Evolutionary conservation across 345 rosid genomes (phyloP), one percentile per base, ranked within the genome.

Genomic region (Eucalyptus urophylla): DNA sequence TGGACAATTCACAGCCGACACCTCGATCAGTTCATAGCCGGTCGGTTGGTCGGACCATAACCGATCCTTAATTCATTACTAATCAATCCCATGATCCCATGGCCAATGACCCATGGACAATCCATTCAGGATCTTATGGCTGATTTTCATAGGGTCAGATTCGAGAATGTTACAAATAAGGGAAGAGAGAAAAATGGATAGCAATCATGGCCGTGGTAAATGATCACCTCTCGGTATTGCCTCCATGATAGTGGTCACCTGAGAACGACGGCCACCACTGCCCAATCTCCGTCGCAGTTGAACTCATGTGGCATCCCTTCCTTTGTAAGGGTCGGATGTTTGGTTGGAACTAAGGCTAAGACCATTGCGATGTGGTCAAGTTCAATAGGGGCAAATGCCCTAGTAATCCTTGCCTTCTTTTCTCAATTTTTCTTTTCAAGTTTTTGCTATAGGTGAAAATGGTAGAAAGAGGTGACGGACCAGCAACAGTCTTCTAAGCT

Each of bases 11-110:
- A 49, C 0, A 15, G 0, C 6, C 19, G 17, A 50, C 53, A 14
- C 53, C 53, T 5, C 19, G 0, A 14, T 15, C 19, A 50, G 1
- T 50, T 50, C 53, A 15, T 50, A 15, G 17, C 19, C 6, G 2
- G 3, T 50, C 3, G 0, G 3, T 50, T 1, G 6, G 3, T 14
- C 1, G 0, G 0, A 50, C 53, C 53, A 50, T 50, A 15, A 50
- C 53, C 19, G 1, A 50, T 50, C 53, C 17, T 50, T 50, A 50
- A 50, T 50, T 50, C 53, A 50, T 50, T 50, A 50, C 7, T 6
- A 15, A 50, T 50, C 7, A 7, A 50, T 50, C 53, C 17, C 17
- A 50, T 14, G 17, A 50, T 50, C 51, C 17, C 17, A 50, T 14
- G 53, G 3, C 53, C 53, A 15, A 50, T 50, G 53, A 7, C 53